Base-by-base conservation (phyloP, 192 early-diverging fungal species). In the Coemansia sp. region DNA sequence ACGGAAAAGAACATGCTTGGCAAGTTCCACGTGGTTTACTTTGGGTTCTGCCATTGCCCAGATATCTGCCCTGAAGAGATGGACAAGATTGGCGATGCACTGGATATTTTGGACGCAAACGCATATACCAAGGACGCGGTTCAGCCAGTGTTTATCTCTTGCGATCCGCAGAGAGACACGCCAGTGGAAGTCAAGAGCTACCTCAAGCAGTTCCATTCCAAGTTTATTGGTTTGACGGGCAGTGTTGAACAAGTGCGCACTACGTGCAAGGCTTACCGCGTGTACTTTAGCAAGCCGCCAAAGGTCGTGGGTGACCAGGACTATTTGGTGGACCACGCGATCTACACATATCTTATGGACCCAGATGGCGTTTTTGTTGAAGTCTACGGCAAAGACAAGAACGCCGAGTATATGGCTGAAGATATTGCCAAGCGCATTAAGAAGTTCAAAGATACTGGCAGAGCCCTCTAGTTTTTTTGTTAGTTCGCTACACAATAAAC, bases 21-120 rank as follows among this genome's bases (percentile, higher is more conserved):
- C 24, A 89, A 88, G 39, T 98, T 87, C 70, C 86, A 88, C 78
- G 78, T 99, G 60, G 78, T 98, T 7, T 99, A 99, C 81, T 99
- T 99, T 87, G 97, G 97, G n/a, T 99, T 97, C 82, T 97, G 95
- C 27, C 92, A 97, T 75, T 99, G 97, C 73, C 97, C 97, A 2
- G 97, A 99, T 82, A 94, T 99, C 53, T 99, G 97, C 50, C 97
- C 97, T 4, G 97, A 98, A 65, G 97, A 99, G 78, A 82, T 99
- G 43, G 95, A 99, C 75, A 98, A 95, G 82, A 97, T 99, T 87
- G 89, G 92, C 6, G 85, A 90, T 48, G 92, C 94, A 12, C 83
- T 93, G 19, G 91, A 96, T 14, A 79, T 73, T 9, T 43, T 79
- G 75, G 86, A 85, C 29, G 68, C 74, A 58, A 75, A 70, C 54